Conservation (phyloP, 768 basidiomycete genomes). For the Trametes coccinea region DNA sequence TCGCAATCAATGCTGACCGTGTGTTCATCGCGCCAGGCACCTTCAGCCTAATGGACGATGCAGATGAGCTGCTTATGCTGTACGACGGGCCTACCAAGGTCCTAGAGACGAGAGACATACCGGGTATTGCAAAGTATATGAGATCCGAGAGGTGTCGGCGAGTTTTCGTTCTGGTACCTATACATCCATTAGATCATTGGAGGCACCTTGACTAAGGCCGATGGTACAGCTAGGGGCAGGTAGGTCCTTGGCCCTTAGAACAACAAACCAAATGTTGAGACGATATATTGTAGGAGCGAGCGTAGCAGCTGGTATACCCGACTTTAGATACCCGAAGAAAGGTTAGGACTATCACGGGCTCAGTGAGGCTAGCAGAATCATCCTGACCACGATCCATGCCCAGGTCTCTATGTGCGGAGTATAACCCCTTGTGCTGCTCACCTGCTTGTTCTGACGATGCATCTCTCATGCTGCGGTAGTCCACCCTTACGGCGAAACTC, state of each 20-base stretch:
- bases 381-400: not conserved
- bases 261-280: not conserved
- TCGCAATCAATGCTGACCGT: too few relatives aligned
- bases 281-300: constrained; percentile 34
- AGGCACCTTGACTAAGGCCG: not conserved
- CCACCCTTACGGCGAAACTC: constrained; percentile 72
- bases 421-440: not conserved
- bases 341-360: constrained; percentile 23
- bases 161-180: constrained; percentile 72
- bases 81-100: constrained; percentile 30
- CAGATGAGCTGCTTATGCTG: constrained; percentile 19
- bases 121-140: constrained; percentile 64
- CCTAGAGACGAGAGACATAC: constrained; percentile 41
- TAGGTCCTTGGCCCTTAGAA: constrained; percentile 32
- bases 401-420: constrained; percentile 32
- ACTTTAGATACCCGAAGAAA: constrained; percentile 52
- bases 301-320: constrained; percentile 48
- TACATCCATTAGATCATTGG: not conserved
- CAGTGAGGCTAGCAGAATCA: constrained; percentile 3
- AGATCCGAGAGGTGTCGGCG: constrained; percentile 66
- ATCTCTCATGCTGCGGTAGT: not conserved
- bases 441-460: not conserved
- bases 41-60: constrained; percentile 13
- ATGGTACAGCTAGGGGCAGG: constrained; percentile 64
- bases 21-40: not conserved